These are phyloP conservation scores for Umbilicus rupestris DNA, from an alignment of 164 flowering plant genomes.

Conservation along the genomic window DNA sequence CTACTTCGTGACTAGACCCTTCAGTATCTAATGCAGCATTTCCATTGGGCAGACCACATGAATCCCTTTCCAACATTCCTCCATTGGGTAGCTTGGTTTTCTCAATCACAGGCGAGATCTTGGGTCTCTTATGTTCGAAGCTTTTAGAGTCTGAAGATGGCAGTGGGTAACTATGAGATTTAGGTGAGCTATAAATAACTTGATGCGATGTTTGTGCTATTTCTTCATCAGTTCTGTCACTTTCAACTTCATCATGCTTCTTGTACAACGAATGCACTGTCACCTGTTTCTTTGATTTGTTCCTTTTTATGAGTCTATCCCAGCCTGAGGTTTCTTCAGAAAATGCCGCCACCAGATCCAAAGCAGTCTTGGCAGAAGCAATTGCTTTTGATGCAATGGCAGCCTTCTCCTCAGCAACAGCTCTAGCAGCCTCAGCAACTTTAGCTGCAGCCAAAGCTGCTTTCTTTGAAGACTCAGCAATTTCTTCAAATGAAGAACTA, in stretches of 20 bases:
- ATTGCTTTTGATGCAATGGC: constrained; percentile 63
- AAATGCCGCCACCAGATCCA: constrained; percentile 54
- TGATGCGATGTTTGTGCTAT: constrained; percentile 66
- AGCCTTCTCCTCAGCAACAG: constrained; percentile 79
- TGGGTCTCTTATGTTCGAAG: constrained; percentile 42
- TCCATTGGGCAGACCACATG: constrained; percentile 22
- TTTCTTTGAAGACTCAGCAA: constrained; percentile 51
- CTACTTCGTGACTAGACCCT: constrained; percentile 16
- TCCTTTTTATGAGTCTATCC: constrained; percentile 33
- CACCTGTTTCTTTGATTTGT: constrained; percentile 67
- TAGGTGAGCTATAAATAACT: constrained; percentile 70
- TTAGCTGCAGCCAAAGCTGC: constrained; percentile 54
- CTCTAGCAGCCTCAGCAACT: constrained; percentile 69
- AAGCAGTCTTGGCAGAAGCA: constrained; percentile 74
- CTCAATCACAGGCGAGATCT: constrained; percentile 18
- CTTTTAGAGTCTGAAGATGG: constrained; percentile 30
- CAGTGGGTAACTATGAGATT: constrained; percentile 26
- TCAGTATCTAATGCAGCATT: constrained; percentile 25
- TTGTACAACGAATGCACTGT: constrained; percentile 60
- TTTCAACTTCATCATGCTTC: constrained; percentile 28
- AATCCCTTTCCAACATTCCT: constrained; percentile 20
- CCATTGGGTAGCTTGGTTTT: constrained; percentile 23
- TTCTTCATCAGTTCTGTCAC: constrained; percentile 55
- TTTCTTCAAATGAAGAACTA: constrained; percentile 51
- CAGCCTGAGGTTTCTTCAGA: constrained; percentile 27